A percentile compares a stretch with the other conserved stretches of the same genome.
Conservation (phyloP, 75 land plant species). For the Chamaecyparis obtusa region DNA sequence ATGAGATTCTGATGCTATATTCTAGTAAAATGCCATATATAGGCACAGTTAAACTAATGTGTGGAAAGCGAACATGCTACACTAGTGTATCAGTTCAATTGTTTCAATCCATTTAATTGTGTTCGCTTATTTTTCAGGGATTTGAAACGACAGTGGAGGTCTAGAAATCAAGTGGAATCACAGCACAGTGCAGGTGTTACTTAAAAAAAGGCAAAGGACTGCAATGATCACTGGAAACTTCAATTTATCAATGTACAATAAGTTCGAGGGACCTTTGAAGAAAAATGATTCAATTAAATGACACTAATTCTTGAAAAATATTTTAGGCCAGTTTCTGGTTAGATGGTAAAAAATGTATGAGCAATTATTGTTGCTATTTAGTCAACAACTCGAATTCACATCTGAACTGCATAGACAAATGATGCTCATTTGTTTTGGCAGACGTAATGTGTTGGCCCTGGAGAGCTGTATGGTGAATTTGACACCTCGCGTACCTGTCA, state of each 20-base stretch:
- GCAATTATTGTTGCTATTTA: not conserved
- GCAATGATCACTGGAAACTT: constrained; percentile 14
- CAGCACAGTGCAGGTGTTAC: constrained; percentile 33
- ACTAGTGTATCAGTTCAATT: not conserved
- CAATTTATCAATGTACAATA: not conserved
- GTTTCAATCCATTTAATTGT: not conserved
- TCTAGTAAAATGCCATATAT: too few relatives aligned
- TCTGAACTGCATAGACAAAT: too few relatives aligned
- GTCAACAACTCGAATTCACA: too few relatives aligned
- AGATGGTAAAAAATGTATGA: not conserved
- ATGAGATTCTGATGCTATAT: too few relatives aligned
- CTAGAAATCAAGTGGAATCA: constrained; percentile 34
- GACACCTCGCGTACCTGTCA: too few relatives aligned
- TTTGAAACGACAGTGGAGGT: constrained; percentile 14
- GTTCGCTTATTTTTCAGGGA: constrained; percentile 9
- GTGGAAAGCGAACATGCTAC: not conserved
- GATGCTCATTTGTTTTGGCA: constrained; percentile 30
- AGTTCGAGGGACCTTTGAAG: not conserved
- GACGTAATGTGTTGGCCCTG: too few relatives aligned
- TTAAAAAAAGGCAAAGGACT: constrained; percentile 39
- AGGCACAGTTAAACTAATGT: not conserved
- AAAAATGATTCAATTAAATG: not conserved
- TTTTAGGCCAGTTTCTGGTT: too few relatives aligned
- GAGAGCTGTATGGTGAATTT: too few relatives aligned
- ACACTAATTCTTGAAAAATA: too few relatives aligned